Conservation (phyloP, 345 rosid genomes). For the Salix dunnii region DNA sequence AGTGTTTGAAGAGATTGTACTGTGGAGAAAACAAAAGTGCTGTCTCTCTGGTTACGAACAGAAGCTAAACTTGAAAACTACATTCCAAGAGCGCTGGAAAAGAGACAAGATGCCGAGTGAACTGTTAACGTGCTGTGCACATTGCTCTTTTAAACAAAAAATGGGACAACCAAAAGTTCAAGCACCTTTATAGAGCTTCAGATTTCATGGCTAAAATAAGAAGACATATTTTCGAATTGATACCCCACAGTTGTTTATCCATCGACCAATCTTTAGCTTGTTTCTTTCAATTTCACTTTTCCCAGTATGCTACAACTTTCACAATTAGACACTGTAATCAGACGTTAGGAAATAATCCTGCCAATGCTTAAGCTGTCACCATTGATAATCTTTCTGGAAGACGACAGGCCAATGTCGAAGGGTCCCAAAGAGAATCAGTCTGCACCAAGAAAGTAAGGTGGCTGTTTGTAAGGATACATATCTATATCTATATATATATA, state of each 20-base stretch:
- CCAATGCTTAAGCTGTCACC: conserved; percentile 44
- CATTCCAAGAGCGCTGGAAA: not conserved
- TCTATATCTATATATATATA: no score
- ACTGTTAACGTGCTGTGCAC: not conserved
- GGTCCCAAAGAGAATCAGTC: conserved; percentile 83
- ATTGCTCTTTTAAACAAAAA: not conserved
- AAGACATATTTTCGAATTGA: not conserved
- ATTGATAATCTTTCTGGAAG: conserved; percentile 41
- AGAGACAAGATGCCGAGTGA: not conserved
- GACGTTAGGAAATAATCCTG: conserved; percentile 29
- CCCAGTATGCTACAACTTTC: conserved; percentile 6
- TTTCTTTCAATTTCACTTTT: conserved; percentile 2
- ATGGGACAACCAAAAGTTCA: no score
- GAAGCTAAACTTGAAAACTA: not conserved
- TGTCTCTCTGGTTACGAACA: not conserved
- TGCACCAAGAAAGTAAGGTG: conserved; percentile 28
- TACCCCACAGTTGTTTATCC: not conserved
- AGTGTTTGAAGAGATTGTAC: no score
- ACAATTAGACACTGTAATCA: not conserved
- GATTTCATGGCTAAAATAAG: not conserved
- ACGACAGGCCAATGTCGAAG: conserved; percentile 71
- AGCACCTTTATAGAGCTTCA: not conserved
- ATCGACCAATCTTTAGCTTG: not conserved
- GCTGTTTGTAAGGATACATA: not conserved
- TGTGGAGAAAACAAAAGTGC: not conserved